These are phyloP conservation scores for Pichia sp. DNA, from an alignment of 1,139 yeast genomes.

Conservation along the genomic window DNA sequence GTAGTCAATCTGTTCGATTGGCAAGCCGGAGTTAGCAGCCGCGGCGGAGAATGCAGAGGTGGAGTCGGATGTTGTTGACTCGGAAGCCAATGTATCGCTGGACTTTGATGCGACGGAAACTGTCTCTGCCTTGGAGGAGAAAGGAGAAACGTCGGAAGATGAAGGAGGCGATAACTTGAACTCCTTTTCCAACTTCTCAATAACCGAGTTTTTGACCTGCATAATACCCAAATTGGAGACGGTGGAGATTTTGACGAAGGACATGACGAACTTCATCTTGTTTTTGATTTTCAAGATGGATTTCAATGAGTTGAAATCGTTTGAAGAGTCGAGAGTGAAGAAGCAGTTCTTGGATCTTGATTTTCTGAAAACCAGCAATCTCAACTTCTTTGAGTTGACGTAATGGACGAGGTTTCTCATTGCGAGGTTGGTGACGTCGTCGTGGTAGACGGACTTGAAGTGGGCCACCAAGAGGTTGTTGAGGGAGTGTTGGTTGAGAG, in stretches of 20 bases:
- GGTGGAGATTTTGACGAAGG: slow-evolving; percentile 14
- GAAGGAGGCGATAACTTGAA: neutral
- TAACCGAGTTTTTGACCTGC: slow-evolving; percentile 1
- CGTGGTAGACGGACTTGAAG: slow-evolving; percentile 1
- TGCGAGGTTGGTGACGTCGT: neutral
- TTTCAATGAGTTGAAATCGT: slow-evolving; percentile 3
- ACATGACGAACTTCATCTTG: slow-evolving; percentile 1
- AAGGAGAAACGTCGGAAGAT: no score
- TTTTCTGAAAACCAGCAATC: slow-evolving; percentile 4
- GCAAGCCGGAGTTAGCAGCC: neutral
- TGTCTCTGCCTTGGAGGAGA: no score
- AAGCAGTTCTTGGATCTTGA: slow-evolving; percentile 2
- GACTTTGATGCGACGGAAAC: no score
- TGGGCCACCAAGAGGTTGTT: neutral
- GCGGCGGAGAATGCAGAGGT: neutral
- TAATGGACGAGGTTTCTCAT: slow-evolving; percentile 5
- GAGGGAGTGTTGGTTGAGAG: neutral
- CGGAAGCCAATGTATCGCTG: no score
- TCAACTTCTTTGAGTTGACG: slow-evolving; percentile 11
- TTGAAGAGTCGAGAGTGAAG: neutral
- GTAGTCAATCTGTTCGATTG: neutral
- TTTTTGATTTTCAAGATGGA: neutral
- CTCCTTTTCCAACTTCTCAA: neutral
- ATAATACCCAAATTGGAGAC: neutral
- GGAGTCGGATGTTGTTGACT: no score